phyloP scores from a whole-genome alignment of 2,329 filamentous ascomycete genomes.

The Lasiodiplodia gonubiensis region DNA sequence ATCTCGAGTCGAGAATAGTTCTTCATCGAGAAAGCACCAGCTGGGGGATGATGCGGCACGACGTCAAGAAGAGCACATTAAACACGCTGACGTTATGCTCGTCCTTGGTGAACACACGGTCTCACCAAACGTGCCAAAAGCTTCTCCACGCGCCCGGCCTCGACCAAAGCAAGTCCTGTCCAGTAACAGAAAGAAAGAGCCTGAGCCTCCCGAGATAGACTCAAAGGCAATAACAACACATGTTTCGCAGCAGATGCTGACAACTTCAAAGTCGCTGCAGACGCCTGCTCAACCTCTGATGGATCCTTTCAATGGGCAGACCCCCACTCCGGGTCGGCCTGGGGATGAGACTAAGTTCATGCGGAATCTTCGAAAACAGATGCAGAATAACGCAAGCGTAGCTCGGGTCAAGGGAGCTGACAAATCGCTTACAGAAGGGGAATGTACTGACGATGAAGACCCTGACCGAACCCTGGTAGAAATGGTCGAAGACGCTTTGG shows the following conservation, averaged over 20 bases:
- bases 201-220: conserved; percentile 47
- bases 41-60: background rate
- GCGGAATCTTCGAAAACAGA: conserved; percentile 9
- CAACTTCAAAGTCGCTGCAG: background rate
- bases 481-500: conserved; percentile 29
- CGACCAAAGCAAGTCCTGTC: conserved; percentile 37
- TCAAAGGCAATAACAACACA: conserved; percentile 50
- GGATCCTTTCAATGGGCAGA: conserved; percentile 9
- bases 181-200: conserved; percentile 51
- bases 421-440: background rate
- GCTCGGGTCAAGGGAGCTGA: background rate
- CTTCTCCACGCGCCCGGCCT: background rate
- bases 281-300: background rate
- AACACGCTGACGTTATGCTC: background rate
- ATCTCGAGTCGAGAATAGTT: background rate
- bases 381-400: conserved; percentile 20
- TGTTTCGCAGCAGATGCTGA: conserved; percentile 32
- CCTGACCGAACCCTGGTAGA: conserved; percentile 38
- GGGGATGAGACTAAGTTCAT: conserved; percentile 23
- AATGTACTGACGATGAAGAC: background rate
- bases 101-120: background rate
- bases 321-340: background rate
- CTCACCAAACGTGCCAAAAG: background rate
- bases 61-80: background rate
- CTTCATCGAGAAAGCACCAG: background rate